Evolutionary conservation across 805 yeast genomes (phyloP).

Genomic region (Nakazawaea populi): DNA sequence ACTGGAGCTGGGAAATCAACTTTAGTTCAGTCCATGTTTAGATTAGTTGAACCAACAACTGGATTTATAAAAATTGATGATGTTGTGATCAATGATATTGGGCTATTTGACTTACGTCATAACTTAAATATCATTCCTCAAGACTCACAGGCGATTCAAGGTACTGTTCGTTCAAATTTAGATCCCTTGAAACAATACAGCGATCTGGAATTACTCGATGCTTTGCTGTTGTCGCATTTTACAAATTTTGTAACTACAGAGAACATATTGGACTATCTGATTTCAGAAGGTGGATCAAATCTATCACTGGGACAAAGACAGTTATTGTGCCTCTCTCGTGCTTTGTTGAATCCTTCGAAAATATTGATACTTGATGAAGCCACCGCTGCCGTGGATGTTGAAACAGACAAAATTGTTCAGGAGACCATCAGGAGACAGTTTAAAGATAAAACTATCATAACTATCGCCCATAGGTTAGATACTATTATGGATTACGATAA

Average conservation of each 20-base stretch:
- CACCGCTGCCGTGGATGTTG: conserved; percentile 85
- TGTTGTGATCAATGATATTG: conserved; percentile 58
- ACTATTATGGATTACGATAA: conserved; percentile 79
- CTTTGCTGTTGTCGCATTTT: conserved; percentile 70
- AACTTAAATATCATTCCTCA: conserved; percentile 85
- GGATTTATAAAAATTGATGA: conserved; percentile 69
- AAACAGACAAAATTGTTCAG: conserved; percentile 73
- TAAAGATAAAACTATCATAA: conserved; percentile 69
- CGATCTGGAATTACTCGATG: conserved; percentile 80
- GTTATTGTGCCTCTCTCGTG: conserved; percentile 77
- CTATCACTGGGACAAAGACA: conserved; percentile 87
- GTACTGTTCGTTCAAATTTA: conserved; percentile 76
- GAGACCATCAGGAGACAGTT: conserved; percentile 73
- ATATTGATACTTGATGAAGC: conserved; percentile 78
- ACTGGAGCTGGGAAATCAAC: conserved; percentile 97
- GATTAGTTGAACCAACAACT: conserved; percentile 72
- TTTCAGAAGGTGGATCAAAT: conserved; percentile 53
- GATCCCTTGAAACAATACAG: conserved; percentile 69
- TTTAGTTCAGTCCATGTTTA: conserved; percentile 74
- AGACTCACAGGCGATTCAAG: conserved; percentile 89
- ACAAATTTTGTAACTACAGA: too few species aligned
- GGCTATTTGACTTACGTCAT: conserved; percentile 72
- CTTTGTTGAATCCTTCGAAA: conserved; percentile 56
- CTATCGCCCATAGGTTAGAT: conserved; percentile 81
- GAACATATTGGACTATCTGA: conserved; percentile 51